Base-by-base conservation (phyloP, 164 flowering plant species). In the Saururus chinensis region DNA sequence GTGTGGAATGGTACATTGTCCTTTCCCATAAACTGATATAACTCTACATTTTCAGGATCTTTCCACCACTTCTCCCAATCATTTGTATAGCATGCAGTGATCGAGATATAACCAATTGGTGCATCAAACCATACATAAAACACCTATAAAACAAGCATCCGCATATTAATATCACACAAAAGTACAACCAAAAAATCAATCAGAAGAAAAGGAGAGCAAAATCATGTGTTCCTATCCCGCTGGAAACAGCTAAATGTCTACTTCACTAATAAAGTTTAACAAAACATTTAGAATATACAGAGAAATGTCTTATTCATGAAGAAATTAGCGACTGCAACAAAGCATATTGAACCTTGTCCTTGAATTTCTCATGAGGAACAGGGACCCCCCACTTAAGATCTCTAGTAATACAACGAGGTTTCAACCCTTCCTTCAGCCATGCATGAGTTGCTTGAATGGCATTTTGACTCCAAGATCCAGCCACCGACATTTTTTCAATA, bases 1-100 rank as follows among this genome's bases (percentile, higher is more conserved):
- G 98, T 89, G 77, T 93, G 98, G 64, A 90, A 93, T 54, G 96
- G 96, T 64, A 93, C 96, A 81, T 93, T 90, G 70, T 93, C 98
- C 74, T 93, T 93, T 63, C 98, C 98, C 98, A 93, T 90, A 70
- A 93, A 93, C 72, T 93, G 98, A 80, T 73, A 93, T 11, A 93
- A 77, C 77, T 90, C 97, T 66, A 90, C 96, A 65, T 93, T 78
- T 30, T 88, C 87, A 54, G 98, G 97, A 72, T 89, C 79, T 74
- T 89, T 93, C 98, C 98, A 93, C 98, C 98, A 93, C 69, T 89
- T 82, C 76, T 90, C 96, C 97, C 98, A 93, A 16, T 90, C 95
- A 60, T 81, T 35, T 19, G 96, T 88, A 69, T 88, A 84, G 75
- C 96, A 82, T 25, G 86, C 51, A 51, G 98, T 89, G 59, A 93